Percentiles rank a stretch among this genome's conserved stretches.
phyloP scores from a whole-genome alignment of 2,329 filamentous ascomycete genomes.

The Arthrobotrys pseudoclavata region DNA sequence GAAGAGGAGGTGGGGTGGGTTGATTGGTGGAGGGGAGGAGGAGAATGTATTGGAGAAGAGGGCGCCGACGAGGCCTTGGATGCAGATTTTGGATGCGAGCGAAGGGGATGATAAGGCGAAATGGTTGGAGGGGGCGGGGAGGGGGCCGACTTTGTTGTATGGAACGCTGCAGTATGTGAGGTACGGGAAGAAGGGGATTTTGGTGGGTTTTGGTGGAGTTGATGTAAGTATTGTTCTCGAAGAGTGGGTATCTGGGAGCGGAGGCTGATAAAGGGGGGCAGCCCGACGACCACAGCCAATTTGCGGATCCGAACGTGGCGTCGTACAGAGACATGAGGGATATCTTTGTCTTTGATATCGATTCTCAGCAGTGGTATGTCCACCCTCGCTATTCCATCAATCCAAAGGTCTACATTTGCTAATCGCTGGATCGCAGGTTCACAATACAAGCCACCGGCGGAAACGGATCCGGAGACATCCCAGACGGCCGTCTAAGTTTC shows the following conservation, averaged over 20 bases:
- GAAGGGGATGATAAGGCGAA: conserved; percentile 37
- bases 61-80: conserved; percentile 48
- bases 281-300: conserved; percentile 55
- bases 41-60: conserved; percentile 40
- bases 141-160: conserved; percentile 52
- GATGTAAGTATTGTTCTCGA: conserved; percentile 30
- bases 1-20: background rate
- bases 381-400: no score
- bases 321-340: conserved; percentile 48
- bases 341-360: conserved; percentile 59
- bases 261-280: conserved; percentile 17
- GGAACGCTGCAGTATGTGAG: conserved; percentile 48
- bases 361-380: conserved; percentile 45
- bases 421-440: conserved; percentile 10
- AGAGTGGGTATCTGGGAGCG: background rate
- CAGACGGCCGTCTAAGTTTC: conserved; percentile 43
- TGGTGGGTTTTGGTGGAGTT: conserved; percentile 55
- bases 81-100: conserved; percentile 55
- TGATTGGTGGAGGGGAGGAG: background rate
- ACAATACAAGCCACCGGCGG: conserved; percentile 45
- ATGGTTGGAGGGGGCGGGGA: conserved; percentile 43
- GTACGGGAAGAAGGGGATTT: conserved; percentile 54
- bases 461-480: conserved; percentile 30
- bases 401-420: background rate
- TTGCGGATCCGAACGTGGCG: conserved; percentile 37